Conservation (phyloP, 257 asterid genomes). For the Jaltomata sinuosa region DNA sequence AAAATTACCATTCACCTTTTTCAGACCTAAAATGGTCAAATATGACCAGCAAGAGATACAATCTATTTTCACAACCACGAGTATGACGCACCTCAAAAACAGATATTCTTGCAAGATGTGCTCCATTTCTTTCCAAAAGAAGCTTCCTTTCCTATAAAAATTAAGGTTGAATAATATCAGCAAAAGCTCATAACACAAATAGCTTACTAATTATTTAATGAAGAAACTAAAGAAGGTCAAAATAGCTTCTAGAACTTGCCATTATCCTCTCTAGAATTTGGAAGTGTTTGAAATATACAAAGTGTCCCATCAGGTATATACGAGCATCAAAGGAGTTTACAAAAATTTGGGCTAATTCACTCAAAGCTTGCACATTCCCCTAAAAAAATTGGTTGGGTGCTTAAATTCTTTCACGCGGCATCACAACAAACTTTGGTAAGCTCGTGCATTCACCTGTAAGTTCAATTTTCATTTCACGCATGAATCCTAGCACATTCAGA, state of each 20-base stretch:
- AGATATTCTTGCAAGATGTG: constrained; percentile 80
- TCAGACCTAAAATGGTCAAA: background rate
- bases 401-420: background rate
- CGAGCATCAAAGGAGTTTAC: background rate
- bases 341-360: background rate
- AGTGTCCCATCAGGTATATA: background rate
- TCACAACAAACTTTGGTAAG: background rate
- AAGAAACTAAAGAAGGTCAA: background rate
- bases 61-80: background rate
- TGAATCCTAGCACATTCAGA: background rate
- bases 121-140: constrained; percentile 80
- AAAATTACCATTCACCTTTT: background rate
- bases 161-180: background rate
- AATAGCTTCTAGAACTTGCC: background rate
- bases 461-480: background rate
- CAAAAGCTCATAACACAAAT: background rate
- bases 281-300: background rate
- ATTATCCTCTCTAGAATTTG: background rate
- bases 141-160: constrained; percentile 80
- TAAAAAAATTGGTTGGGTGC: background rate
- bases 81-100: constrained; percentile 71
- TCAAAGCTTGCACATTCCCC: background rate
- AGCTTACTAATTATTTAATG: background rate
- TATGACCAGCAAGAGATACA: background rate
- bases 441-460: background rate